Evolutionary conservation across 2,329 filamentous ascomycete genomes (phyloP), one percentile per base, ranked within the genome.

Genomic region (Colletotrichum tamarilloi): DNA sequence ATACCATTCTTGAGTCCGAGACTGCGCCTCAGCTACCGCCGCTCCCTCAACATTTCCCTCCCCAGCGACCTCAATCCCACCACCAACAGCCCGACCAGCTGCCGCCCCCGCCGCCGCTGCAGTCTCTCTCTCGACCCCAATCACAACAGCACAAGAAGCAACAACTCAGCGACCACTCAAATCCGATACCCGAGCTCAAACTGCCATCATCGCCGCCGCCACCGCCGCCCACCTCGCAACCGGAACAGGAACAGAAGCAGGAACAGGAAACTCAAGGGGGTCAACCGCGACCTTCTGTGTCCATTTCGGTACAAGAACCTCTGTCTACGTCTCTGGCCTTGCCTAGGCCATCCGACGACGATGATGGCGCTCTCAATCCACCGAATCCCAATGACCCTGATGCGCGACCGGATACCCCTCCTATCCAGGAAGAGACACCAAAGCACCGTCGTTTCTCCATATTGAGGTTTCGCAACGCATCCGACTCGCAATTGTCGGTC

Each of bases 401-500:
- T 57, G 77, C 76, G 75, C 83, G 86, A 46, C 84, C 87, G 14
- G 83, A 82, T 46, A 86, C 86, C 14, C 88, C 88, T 30, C 85
- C 87, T 16, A 81, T 87, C 67, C 87, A 90, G 77, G 88, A 89
- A 62, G 87, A 91, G 78, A 85, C 83, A 38, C 83, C 84, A 42
- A 91, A 88, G 77, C 87, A 90, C 77, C 88, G 87, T 73, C 89
- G 90, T 74, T 92, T 92, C 80, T 92, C 89, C 68, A 86, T 97
- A 82, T 86, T 98, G 84, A 92, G 93, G 79, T 95, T 97, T 81
- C 93, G 95, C 79, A 95, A 98, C 88, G 95, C 95, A 74, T 98
- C 95, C 9, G 96, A 98, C 84, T 93, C 95, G 63, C 95, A 98
- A 82, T 85, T 98, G 74, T 95, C 94, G 12, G 86, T 91, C 35